phyloP scores from a whole-genome alignment of 352 stramenopile species.

The Globisporangium megalacanthum region DNA sequence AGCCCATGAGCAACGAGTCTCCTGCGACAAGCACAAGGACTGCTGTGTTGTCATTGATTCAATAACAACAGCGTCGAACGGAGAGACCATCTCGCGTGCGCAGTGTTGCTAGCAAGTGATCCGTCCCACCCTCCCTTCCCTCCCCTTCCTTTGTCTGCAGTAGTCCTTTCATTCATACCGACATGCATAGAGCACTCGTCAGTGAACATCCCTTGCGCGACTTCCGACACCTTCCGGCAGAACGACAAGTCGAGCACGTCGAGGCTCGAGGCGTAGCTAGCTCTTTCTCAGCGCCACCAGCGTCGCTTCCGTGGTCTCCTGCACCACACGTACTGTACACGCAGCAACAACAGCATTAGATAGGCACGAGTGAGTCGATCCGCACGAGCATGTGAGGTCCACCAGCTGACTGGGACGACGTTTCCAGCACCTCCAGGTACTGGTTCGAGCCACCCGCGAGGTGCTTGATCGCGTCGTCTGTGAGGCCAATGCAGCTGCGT shows the following conservation, averaged over 20 bases:
- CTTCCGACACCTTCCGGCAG: conserved; percentile 62
- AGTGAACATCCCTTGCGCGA: conserved; percentile 54
- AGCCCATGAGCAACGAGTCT: conserved; percentile 63
- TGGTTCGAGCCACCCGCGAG: conserved; percentile 47
- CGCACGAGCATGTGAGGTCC: neutral
- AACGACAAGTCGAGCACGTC: conserved; percentile 70
- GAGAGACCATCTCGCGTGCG: neutral
- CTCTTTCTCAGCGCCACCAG: conserved; percentile 45
- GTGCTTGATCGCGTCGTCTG: conserved; percentile 52
- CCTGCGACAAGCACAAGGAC: conserved; percentile 58
- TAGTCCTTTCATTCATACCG: too few species aligned
- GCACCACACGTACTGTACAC: conserved; percentile 1
- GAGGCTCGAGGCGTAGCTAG: conserved; percentile 39
- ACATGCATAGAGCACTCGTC: conserved; percentile 34
- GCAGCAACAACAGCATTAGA: too few species aligned
- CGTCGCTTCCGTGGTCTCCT: conserved; percentile 53
- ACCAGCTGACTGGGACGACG: conserved; percentile 25
- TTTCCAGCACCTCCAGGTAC: conserved; percentile 57
- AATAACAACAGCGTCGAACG: too few species aligned
- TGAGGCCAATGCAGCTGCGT: conserved; percentile 55
- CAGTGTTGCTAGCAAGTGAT: too few species aligned
- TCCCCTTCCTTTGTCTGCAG: too few species aligned
- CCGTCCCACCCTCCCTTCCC: too few species aligned
- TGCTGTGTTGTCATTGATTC: conserved; percentile 24
- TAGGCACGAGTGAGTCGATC: neutral